These are phyloP conservation scores for Steccherinum ochraceum DNA, from an alignment of 768 basidiomycete genomes.

Conservation along the genomic window DNA sequence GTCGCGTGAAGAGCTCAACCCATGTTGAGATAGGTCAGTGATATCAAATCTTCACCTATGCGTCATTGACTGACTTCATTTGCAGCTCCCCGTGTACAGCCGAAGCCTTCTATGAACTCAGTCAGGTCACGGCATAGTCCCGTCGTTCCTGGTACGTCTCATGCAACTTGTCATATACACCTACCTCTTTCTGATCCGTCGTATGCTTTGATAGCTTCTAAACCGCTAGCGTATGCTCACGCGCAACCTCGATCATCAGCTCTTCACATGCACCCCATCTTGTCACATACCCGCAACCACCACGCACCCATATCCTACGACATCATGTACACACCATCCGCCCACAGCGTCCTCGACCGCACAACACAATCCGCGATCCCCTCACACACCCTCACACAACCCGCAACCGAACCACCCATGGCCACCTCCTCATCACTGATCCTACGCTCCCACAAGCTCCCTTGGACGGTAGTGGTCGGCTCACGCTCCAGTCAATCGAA, in stretches of 20 bases:
- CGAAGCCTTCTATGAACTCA: too few species aligned
- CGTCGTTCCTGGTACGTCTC: too few species aligned
- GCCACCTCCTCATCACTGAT: slow-evolving; percentile 38
- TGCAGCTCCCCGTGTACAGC: too few species aligned
- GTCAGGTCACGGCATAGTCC: too few species aligned
- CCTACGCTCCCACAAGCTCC: slow-evolving; percentile 50
- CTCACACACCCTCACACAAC: slow-evolving; percentile 48
- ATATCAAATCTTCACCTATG: too few species aligned
- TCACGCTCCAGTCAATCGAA: slow-evolving; percentile 20
- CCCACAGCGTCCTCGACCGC: slow-evolving; percentile 50
- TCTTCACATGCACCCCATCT: slow-evolving; percentile 58
- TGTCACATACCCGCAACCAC: slow-evolving; percentile 49
- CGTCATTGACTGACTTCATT: too few species aligned
- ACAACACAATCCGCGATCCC: slow-evolving; percentile 49
- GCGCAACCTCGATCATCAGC: slow-evolving; percentile 27
- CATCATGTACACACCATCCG: slow-evolving; percentile 47
- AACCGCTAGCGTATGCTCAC: slow-evolving; percentile 14
- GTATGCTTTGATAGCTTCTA: slow-evolving; percentile 15
- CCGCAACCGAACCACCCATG: slow-evolving; percentile 58
- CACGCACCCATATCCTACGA: slow-evolving; percentile 61
- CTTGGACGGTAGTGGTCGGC: slow-evolving; percentile 53
- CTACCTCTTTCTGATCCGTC: too few species aligned
- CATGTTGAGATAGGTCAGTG: too few species aligned
- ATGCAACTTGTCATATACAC: too few species aligned
- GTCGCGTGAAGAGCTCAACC: too few species aligned